Percentiles rank a stretch among this genome's conserved stretches.
Conservation (phyloP, 129 eudicot genomes). For the Tagetes patula region DNA sequence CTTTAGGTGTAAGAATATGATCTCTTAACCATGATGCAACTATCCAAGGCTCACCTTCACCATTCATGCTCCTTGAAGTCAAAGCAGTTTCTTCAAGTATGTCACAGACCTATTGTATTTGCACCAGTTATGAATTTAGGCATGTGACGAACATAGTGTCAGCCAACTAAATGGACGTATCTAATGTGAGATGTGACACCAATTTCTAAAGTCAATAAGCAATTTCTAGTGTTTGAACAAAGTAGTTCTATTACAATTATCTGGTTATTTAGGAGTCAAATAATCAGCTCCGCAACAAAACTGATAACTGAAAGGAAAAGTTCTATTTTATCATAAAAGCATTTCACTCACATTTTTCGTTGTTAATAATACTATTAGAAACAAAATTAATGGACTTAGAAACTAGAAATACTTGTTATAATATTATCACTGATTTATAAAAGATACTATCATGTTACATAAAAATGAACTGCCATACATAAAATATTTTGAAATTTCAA, state of each 20-base stretch:
- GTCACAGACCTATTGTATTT: constrained; percentile 63
- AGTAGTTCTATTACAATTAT: background rate
- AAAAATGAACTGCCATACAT: background rate
- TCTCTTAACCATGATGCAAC: constrained; percentile 89
- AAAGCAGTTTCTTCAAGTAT: constrained; percentile 78
- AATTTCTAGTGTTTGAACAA: background rate
- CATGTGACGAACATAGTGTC: background rate
- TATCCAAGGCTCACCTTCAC: constrained; percentile 76
- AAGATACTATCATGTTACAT: background rate
- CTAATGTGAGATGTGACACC: background rate
- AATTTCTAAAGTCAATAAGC: background rate
- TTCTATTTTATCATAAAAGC: background rate
- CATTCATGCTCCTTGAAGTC: constrained; percentile 48
- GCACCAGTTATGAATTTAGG: background rate
- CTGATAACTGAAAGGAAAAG: background rate
- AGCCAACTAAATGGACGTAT: background rate
- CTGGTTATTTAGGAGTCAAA: background rate
- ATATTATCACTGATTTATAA: too few relatives aligned
- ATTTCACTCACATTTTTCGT: background rate
- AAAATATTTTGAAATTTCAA: background rate
- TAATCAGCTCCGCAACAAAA: background rate
- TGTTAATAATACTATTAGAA: background rate
- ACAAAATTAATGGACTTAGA: background rate
- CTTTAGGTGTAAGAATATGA: constrained; percentile 76
- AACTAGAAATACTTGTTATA: background rate